Base-by-base conservation (phyloP, 1,284 basidiomycete species). In the Apiotrichum veenhuisii region DNA sequence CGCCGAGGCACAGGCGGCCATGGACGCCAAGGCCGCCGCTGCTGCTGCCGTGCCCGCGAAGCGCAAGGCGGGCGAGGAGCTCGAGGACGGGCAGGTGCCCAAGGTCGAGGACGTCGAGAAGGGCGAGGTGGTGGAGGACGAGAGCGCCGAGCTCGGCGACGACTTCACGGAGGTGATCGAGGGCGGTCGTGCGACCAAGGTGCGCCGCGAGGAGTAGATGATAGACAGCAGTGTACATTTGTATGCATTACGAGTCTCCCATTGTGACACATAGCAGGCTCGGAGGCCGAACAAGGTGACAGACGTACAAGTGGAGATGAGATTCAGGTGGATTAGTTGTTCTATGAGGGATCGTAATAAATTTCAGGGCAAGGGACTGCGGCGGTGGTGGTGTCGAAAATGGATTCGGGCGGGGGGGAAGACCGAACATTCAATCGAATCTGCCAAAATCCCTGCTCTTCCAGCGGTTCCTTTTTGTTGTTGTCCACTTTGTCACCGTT, bases 71-170 rank as follows among this genome's bases (percentile, higher is more conserved):
- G 53, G 48, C 8, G 54, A 56, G 17, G 52, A 54, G 14, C 57
- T 62, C 26, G 49, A 53, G 41, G 57, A 58, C 18, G 63, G 61
- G 0, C 47, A 61, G 46, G 40, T 63, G 17, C 26, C 47, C 10
- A 42, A 25, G 33, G 57, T 36, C 23, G 53, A 50, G 22, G 58
- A 58, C 27, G 58, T 62, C 14, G 61, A 62, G 52, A 34, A 34
- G 26, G 61, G 61, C 12, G 61, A 62, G 50, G 57, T 58, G 9
- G 57, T 62, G 5, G 61, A 62, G 49, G 61, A 62, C 42, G 57
- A 56, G 51, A 33, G 26, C 1, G 57, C 57, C 11, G 42, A 58
- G 26, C 54, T 62, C 22, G 61, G 61, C 17, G 61, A 62, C 25
- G 61, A 59, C 14, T 62, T 62, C 48, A 48, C 48, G 40, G 61